phyloP scores from a whole-genome alignment of 2,329 filamentous ascomycete species.

The Chaetomium olivaceum region DNA sequence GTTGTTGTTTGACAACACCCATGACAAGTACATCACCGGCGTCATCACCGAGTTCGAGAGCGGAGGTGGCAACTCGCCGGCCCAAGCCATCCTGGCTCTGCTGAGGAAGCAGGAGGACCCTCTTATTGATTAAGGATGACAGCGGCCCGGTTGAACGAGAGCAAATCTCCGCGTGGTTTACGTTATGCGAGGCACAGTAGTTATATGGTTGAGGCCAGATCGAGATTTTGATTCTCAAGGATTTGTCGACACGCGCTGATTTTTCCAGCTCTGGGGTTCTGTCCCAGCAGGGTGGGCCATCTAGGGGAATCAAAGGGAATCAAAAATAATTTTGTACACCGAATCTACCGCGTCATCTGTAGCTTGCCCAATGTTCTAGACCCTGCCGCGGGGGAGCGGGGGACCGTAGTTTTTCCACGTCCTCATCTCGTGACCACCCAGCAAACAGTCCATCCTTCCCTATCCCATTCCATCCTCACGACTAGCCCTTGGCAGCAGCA shows the following conservation, averaged over 20 bases:
- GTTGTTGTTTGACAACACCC: conserved; percentile 90
- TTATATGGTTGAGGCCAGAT: conserved; percentile 9
- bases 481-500: not conserved
- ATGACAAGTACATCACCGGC: conserved; percentile 80
- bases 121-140: conserved; percentile 32
- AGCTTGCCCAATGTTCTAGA: not conserved
- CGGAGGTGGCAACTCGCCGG: conserved; percentile 82
- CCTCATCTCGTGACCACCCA: not conserved
- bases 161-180: too few species aligned
- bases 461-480: not conserved
- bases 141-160: not conserved
- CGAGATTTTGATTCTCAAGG: conserved; percentile 3
- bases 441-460: too few species aligned
- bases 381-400: not conserved
- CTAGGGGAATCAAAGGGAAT: conserved; percentile 2
- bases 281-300: not conserved
- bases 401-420: not conserved
- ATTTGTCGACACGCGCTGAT: not conserved
- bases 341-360: conserved; percentile 11
- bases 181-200: conserved; percentile 1
- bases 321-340: conserved; percentile 25
- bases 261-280: conserved; percentile 7
- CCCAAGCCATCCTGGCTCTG: conserved; percentile 75
- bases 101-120: conserved; percentile 59
- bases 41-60: conserved; percentile 93